Conservation (phyloP, 495 filamentous ascomycete genomes). For the Cudoniella acicularis region DNA sequence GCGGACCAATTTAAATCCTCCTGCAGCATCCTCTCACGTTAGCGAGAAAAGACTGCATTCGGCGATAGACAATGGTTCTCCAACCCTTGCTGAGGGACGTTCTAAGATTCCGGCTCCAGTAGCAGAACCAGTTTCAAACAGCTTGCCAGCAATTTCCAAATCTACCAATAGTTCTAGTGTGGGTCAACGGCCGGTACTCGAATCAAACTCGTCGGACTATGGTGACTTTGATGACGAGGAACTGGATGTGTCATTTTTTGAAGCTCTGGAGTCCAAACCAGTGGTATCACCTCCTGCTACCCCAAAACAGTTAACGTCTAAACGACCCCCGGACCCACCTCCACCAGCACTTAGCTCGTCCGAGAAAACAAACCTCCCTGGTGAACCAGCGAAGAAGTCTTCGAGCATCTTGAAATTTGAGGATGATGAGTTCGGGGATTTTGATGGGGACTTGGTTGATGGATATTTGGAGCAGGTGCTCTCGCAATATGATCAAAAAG, state of each 20-base stretch:
- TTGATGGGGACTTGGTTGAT: constrained; percentile 57
- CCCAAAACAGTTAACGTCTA: background rate
- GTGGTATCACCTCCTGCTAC: background rate
- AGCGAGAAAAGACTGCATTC: background rate
- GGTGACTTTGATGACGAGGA: constrained; percentile 54
- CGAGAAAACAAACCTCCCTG: too few species aligned
- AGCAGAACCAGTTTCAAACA: background rate
- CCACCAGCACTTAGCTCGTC: too few species aligned
- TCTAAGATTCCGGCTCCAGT: too few species aligned
- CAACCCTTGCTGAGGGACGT: background rate
- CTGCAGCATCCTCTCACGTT: background rate
- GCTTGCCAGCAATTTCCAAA: background rate
- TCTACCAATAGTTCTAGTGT: background rate
- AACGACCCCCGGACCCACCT: constrained; percentile 3
- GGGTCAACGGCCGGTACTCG: background rate
- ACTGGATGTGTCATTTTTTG: constrained; percentile 41
- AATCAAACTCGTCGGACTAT: constrained; percentile 49
- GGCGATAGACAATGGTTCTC: background rate
- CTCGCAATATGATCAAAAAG: constrained; percentile 46
- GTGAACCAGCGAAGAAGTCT: background rate
- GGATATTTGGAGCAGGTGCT: constrained; percentile 55
- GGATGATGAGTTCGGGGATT: constrained; percentile 56
- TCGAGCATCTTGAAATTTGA: constrained; percentile 20
- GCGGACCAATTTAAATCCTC: too few species aligned
- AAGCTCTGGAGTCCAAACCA: constrained; percentile 7